Percentiles rank a stretch among this genome's conserved stretches.
Conservation (phyloP, 1,139 yeast species). For the Yamadazyma siamensis region DNA sequence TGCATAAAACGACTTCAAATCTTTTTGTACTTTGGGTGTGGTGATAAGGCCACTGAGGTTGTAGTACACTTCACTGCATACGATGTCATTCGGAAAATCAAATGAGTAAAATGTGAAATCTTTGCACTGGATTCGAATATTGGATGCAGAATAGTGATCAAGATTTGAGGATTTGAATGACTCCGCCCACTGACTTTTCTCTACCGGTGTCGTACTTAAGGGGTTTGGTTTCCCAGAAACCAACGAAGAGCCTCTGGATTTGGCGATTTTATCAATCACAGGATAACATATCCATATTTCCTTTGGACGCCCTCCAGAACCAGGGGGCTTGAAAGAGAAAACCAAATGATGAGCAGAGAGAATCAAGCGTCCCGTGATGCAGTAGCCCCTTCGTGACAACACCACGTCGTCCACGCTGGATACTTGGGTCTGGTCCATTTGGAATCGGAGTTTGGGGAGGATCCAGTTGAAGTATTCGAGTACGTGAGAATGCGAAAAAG, state of each 20-base stretch:
- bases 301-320: conserved; percentile 20
- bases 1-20: conserved; percentile 45
- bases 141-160: conserved; percentile 50
- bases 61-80: conserved; percentile 70
- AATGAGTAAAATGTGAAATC: conserved; percentile 86
- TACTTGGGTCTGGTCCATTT: conserved; percentile 23
- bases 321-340: conserved; percentile 42
- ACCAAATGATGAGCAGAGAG: conserved; percentile 86
- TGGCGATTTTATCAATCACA: conserved; percentile 64
- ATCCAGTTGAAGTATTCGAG: too few relatives aligned
- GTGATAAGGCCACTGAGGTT: conserved; percentile 64
- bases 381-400: conserved; percentile 66
- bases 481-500: too few relatives aligned
- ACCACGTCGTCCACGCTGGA: conserved; percentile 62
- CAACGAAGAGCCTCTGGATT: conserved; percentile 52
- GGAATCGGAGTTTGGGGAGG: too few relatives aligned
- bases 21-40: conserved; percentile 27
- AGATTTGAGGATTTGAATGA: conserved; percentile 13
- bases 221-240: conserved; percentile 13
- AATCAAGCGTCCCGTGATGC: conserved; percentile 66
- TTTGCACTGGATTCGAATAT: conserved; percentile 70
- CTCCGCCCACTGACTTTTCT: conserved; percentile 13
- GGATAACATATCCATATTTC: conserved; percentile 96
- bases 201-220: conserved; percentile 6
- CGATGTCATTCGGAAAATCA: conserved; percentile 59